Base-by-base conservation (phyloP, 192 early-diverging fungal species). In the Obelidium mucronatum region DNA sequence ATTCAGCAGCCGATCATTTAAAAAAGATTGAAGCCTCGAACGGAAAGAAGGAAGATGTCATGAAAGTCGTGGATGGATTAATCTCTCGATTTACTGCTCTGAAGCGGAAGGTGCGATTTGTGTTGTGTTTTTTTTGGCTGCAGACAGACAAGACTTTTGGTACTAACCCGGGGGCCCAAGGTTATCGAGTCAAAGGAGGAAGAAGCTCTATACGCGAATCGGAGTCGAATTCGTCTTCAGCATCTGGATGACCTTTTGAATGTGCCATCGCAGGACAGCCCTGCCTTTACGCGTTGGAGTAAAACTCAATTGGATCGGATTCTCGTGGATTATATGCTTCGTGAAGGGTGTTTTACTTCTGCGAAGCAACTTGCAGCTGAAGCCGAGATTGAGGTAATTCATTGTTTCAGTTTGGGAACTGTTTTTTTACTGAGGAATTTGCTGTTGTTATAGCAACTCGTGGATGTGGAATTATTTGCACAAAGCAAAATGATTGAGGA, bases 291-390 rank as follows among this genome's bases (percentile, higher is more conserved):
- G 33, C 83, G 88, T 59, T 99, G 98, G 98, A 92, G 91, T 67
- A 89, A 93, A 52, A 88, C 89, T 3, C 89, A 96, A 11, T 80
- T 99, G 30, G 91, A 97, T 80, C 88, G 96, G 19, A 86, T 98
- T 33, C 81, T 99, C 69, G 93, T 95, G 1, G 98, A 99, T 79
- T 99, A 97, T 80, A 90, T 99, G 92, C 85, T 98, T 31, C 86
- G 98, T 67, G 91, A 91, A 33, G 96, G 96, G 5, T 93, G 90
- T 58, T 87, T 86, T 31, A 81, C 91, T 1, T 91, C 96, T 11
- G 96, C 98, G 1, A 79, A 86, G 39, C 79, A 79, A 66, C 79
- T 98, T 52, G 77, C 81, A 33, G 31, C 79, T 26, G 87, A 85
- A 11, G 82, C 81, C 37, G 78, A 78, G 19, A 92, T 94, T 55